These are phyloP conservation scores for Venturia asperata DNA, from an alignment of 2,329 filamentous ascomycete genomes.

Conservation along the genomic window DNA sequence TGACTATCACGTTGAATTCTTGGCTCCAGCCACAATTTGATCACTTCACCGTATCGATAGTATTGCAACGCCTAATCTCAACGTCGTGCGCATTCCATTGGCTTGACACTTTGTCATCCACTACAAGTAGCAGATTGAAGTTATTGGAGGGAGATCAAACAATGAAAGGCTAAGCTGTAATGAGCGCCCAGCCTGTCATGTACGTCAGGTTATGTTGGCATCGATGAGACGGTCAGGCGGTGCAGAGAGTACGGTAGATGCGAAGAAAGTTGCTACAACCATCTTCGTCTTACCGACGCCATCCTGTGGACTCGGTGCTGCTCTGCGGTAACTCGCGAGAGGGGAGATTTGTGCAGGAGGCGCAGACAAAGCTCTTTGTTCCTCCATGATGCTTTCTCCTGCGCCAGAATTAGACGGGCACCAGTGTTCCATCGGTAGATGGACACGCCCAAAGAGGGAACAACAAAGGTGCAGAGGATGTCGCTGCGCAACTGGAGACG, in stretches of 20 bases:
- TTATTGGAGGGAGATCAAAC: background rate
- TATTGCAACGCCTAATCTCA: background rate
- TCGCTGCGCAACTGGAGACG: background rate
- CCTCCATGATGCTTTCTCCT: background rate
- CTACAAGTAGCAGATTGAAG: background rate
- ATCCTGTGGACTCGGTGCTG: constrained; percentile 3
- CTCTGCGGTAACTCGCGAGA: constrained; percentile 10
- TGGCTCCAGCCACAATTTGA: background rate
- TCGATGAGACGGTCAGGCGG: constrained; percentile 5
- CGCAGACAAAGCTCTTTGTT: background rate
- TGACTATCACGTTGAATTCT: background rate
- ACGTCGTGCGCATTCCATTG: background rate
- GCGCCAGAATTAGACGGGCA: background rate
- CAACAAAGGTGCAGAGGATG: background rate
- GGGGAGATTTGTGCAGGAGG: constrained; percentile 5
- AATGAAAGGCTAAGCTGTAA: background rate
- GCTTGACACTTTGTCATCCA: background rate
- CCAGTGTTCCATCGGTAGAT: background rate
- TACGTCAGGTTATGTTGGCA: constrained; percentile 11
- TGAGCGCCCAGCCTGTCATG: constrained; percentile 3
- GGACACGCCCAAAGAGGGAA: background rate
- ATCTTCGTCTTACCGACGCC: constrained; percentile 1
- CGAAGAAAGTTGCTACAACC: background rate
- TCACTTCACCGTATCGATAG: background rate
- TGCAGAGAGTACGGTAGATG: constrained; percentile 12